These are phyloP conservation scores for Pseudonitzschia multiseries DNA, from an alignment of 108 stramenopile species.

Conservation along the genomic window DNA sequence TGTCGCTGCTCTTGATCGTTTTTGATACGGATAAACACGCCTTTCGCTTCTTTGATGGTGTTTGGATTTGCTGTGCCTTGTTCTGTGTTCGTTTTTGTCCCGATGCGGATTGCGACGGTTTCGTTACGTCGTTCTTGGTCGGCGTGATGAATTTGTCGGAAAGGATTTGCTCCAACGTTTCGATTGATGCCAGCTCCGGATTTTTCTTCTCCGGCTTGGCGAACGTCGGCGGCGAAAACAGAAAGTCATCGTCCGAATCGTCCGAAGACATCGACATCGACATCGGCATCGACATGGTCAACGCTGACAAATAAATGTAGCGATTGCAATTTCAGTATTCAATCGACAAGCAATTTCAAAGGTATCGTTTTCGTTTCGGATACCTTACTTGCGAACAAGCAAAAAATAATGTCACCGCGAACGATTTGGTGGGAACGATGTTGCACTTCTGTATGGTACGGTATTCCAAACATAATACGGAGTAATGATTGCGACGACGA, in stretches of 20 bases:
- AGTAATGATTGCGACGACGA: no score
- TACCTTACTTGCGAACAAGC: no score
- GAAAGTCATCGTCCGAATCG: slow-evolving; percentile 5
- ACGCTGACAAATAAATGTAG: neutral
- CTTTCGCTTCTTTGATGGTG: neutral
- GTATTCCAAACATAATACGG: no score
- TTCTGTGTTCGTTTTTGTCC: neutral
- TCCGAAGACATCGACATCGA: neutral
- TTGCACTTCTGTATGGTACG: no score
- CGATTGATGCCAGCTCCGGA: neutral
- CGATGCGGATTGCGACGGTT: neutral
- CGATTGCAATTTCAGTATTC: no score
- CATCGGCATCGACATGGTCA: slow-evolving; percentile 1
- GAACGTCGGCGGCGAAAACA: neutral
- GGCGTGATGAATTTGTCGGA: neutral
- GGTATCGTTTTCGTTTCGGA: neutral
- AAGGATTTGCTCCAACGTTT: neutral
- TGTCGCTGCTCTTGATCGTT: neutral
- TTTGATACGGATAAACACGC: neutral
- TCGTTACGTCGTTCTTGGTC: neutral
- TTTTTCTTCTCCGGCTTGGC: neutral
- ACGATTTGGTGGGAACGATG: neutral
- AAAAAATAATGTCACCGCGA: neutral
- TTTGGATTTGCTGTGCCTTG: neutral
- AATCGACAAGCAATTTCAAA: no score